phyloP scores from a whole-genome alignment of 257 asterid genomes.

The Solanum ossicruentum region DNA sequence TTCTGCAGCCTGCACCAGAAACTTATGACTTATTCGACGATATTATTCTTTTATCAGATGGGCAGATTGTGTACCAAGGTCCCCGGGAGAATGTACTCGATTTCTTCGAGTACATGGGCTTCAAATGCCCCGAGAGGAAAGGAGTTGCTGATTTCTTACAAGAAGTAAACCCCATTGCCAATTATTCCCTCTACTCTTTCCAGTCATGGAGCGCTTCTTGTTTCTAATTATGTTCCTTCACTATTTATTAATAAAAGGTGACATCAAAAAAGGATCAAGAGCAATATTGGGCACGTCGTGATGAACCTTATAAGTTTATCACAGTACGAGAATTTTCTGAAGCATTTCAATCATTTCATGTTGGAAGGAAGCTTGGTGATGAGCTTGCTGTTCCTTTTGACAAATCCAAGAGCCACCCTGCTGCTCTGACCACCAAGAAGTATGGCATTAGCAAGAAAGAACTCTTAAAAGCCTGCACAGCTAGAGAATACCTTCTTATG shows the following conservation, averaged over 20 bases:
- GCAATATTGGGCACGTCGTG: constrained; percentile 61
- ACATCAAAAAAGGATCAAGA: constrained; percentile 85
- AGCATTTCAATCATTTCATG: constrained; percentile 61
- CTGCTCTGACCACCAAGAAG: constrained; percentile 40
- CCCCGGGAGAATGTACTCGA: constrained; percentile 67
- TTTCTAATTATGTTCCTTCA: neutral
- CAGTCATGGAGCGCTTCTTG: neutral
- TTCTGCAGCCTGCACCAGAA: constrained; percentile 92
- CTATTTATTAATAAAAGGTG: constrained; percentile 26
- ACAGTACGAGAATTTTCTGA: constrained; percentile 54
- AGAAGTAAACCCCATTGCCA: constrained; percentile 37
- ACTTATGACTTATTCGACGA: constrained; percentile 73
- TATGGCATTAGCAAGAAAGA: constrained; percentile 70
- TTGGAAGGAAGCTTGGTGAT: constrained; percentile 50
- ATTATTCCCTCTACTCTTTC: neutral
- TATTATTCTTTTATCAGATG: constrained; percentile 69
- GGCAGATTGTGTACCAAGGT: constrained; percentile 76
- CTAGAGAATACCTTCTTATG: constrained; percentile 58
- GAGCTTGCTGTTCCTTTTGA: constrained; percentile 62
- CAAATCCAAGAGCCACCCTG: constrained; percentile 58
- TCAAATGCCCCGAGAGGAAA: constrained; percentile 81
- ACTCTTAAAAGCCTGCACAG: constrained; percentile 51
- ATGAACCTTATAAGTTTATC: constrained; percentile 40
- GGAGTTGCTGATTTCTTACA: constrained; percentile 89
- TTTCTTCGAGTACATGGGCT: constrained; percentile 65